Conservation (phyloP, 441 rosid genomes). For the Breynia disticha region DNA sequence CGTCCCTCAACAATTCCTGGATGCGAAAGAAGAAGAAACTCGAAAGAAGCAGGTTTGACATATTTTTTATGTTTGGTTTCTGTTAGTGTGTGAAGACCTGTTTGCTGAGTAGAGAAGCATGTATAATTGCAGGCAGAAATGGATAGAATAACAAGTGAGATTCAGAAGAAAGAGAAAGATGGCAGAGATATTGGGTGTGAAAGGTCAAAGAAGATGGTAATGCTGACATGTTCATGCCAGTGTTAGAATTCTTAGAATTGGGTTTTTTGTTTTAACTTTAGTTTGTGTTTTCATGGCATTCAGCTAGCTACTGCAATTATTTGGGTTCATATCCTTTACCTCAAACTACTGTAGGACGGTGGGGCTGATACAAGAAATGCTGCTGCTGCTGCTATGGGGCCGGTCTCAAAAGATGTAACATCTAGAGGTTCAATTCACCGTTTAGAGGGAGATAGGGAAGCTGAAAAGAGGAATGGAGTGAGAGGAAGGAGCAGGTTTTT, state of each 20-base stretch:
- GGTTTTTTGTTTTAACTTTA: conserved; percentile 57
- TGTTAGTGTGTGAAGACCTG: neutral
- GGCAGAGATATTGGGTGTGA: conserved; percentile 44
- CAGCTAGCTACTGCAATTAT: conserved; percentile 99
- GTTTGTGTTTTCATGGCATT: conserved; percentile 74
- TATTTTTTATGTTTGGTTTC: conserved; percentile 1
- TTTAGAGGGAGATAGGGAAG: conserved; percentile 39
- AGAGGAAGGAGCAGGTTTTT: conserved; percentile 62
- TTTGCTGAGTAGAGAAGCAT: conserved; percentile 13
- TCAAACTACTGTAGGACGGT: conserved; percentile 99
- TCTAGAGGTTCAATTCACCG: conserved; percentile 30
- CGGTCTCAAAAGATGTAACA: no score
- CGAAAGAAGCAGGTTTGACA: conserved; percentile 58
- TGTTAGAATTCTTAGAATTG: conserved; percentile 34
- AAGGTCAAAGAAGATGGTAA: conserved; percentile 64
- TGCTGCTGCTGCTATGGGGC: conserved; percentile 36
- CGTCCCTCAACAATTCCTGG: conserved; percentile 85
- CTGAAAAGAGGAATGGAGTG: conserved; percentile 42
- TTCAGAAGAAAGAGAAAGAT: conserved; percentile 62
- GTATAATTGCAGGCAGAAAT: conserved; percentile 51
- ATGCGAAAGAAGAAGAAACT: conserved; percentile 78
- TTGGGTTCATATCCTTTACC: conserved; percentile 99
- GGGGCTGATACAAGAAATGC: conserved; percentile 39
- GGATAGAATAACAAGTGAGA: conserved; percentile 46
- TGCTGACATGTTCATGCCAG: conserved; percentile 59